phyloP scores from a whole-genome alignment of 1,139 yeast genomes.

The Blastobotrys raffinosifermentans region DNA sequence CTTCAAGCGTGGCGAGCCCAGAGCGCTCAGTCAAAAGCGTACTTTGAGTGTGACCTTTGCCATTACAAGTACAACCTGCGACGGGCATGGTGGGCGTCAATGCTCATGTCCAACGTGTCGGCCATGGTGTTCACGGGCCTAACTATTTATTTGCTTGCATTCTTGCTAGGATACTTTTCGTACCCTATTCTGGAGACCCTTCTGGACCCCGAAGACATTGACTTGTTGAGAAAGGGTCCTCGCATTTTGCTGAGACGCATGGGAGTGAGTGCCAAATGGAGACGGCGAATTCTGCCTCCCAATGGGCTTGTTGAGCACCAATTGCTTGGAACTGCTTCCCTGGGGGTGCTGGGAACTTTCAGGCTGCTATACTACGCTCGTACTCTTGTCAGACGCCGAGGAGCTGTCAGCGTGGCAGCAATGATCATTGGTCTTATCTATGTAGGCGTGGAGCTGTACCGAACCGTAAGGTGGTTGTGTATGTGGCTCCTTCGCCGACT shows the following conservation, averaged over 20 bases:
- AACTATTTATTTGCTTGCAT: slow-evolving; percentile 7
- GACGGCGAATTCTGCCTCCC: slow-evolving; percentile 6
- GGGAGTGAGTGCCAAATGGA: slow-evolving; percentile 3
- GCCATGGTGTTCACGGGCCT: slow-evolving; percentile 5
- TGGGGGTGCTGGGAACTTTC: slow-evolving; percentile 10
- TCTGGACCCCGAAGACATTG: slow-evolving; percentile 10
- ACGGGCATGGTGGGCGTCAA: slow-evolving; percentile 9
- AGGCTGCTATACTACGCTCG: slow-evolving; percentile 9
- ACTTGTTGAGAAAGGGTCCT: slow-evolving; percentile 6
- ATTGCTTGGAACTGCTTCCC: slow-evolving; percentile 11
- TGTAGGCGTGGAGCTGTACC: slow-evolving; percentile 8
- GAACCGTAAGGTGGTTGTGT: slow-evolving; percentile 5
- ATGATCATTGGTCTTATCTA: slow-evolving; percentile 8
- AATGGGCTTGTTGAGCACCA: slow-evolving; percentile 11
- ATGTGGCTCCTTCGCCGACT: slow-evolving; percentile 4
- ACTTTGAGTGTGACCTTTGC: slow-evolving; percentile 12
- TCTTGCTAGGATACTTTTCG: slow-evolving; percentile 10
- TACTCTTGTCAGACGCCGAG: slow-evolving; percentile 8
- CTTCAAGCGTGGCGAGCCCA: slow-evolving; percentile 10
- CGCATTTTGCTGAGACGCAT: slow-evolving; percentile 6
- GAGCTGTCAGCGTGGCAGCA: slow-evolving; percentile 6
- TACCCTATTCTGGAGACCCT: slow-evolving; percentile 10
- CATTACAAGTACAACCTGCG: slow-evolving; percentile 8
- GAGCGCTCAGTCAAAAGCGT: slow-evolving; percentile 6
- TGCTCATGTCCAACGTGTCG: slow-evolving; percentile 6